A percentile compares a stretch with the other conserved stretches of the same genome.
Conservation (phyloP, 2,329 filamentous ascomycete species). For the Cladophialophora bantiana region DNA sequence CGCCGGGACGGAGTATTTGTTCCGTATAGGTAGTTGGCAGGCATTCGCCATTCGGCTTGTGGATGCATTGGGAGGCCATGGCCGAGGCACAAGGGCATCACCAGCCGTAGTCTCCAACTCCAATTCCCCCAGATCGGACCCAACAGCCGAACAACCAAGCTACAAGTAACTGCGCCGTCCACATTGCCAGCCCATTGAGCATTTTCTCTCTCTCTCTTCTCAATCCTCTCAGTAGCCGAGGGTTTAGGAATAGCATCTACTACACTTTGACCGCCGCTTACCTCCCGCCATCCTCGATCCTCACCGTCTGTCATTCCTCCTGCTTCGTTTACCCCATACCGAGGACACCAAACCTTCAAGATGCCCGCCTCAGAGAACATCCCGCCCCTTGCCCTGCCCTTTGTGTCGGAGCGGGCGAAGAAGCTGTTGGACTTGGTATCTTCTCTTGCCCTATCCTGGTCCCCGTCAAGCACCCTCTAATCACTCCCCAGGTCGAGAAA, state of each 20-base stretch:
- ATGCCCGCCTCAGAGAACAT: slow-evolving; percentile 59
- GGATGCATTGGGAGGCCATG: background rate
- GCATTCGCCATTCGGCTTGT: background rate
- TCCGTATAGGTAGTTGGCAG: too few species aligned
- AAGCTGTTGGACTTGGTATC: slow-evolving; percentile 77
- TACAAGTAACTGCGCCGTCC: slow-evolving; percentile 12
- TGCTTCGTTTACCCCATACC: background rate
- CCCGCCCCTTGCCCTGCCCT: slow-evolving; percentile 63
- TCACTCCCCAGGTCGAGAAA: slow-evolving; percentile 74
- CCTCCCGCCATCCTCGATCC: background rate
- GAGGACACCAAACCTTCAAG: background rate
- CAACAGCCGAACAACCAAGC: slow-evolving; percentile 12
- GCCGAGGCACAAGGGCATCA: slow-evolving; percentile 14
- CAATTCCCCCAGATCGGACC: slow-evolving; percentile 20
- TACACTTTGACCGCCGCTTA: background rate
- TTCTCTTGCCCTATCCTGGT: slow-evolving; percentile 47
- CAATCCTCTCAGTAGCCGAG: background rate
- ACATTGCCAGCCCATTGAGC: background rate
- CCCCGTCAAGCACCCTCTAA: background rate
- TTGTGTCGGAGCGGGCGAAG: slow-evolving; percentile 83
- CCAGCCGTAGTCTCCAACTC: slow-evolving; percentile 4
- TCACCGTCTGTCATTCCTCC: background rate
- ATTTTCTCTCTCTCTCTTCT: background rate
- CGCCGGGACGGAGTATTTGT: too few species aligned
- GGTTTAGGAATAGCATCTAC: background rate